Conservation (phyloP, 2,329 filamentous ascomycete genomes). For the Pestalotiopsis sp. region DNA sequence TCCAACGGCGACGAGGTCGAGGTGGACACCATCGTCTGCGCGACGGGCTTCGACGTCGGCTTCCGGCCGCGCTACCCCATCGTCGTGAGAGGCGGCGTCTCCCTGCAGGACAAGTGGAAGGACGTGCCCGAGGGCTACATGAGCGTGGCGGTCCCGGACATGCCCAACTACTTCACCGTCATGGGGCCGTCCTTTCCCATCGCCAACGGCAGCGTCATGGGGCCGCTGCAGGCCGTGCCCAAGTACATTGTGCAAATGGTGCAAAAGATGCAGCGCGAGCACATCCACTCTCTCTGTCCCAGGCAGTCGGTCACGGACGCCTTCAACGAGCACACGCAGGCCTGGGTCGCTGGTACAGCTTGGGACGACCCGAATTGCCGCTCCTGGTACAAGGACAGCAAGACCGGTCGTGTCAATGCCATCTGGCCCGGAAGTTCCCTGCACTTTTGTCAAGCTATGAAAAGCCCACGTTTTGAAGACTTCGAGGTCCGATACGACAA, state of each 20-base stretch:
- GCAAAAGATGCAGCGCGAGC: conserved; percentile 27
- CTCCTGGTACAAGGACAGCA: conserved; percentile 31
- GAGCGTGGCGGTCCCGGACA: conserved; percentile 9
- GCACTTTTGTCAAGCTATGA: conserved; percentile 28
- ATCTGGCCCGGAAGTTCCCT: conserved; percentile 28
- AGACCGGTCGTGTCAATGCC: conserved; percentile 24
- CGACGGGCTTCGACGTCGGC: conserved; percentile 5
- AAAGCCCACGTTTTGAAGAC: conserved; percentile 28
- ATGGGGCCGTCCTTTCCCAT: conserved; percentile 28
- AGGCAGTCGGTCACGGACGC: conserved; percentile 28
- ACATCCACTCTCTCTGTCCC: conserved; percentile 24
- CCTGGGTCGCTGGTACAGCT: conserved; percentile 28
- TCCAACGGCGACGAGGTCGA: neutral
- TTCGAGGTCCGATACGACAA: conserved; percentile 21
- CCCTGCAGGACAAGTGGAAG: conserved; percentile 21
- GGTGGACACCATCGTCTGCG: conserved; percentile 3
- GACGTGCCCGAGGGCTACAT: conserved; percentile 19
- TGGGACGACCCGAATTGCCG: conserved; percentile 25
- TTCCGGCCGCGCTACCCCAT: conserved; percentile 21
- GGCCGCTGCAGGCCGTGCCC: conserved; percentile 24
- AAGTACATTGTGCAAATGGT: conserved; percentile 34
- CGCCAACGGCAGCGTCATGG: conserved; percentile 27
- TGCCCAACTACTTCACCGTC: conserved; percentile 24
- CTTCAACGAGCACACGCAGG: conserved; percentile 30
- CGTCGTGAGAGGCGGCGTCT: conserved; percentile 22